Percentiles rank a stretch among this genome's conserved stretches.
These are phyloP conservation scores for Usnea hakonensis DNA, from an alignment of 495 filamentous ascomycete genomes.

Conservation along the genomic window DNA sequence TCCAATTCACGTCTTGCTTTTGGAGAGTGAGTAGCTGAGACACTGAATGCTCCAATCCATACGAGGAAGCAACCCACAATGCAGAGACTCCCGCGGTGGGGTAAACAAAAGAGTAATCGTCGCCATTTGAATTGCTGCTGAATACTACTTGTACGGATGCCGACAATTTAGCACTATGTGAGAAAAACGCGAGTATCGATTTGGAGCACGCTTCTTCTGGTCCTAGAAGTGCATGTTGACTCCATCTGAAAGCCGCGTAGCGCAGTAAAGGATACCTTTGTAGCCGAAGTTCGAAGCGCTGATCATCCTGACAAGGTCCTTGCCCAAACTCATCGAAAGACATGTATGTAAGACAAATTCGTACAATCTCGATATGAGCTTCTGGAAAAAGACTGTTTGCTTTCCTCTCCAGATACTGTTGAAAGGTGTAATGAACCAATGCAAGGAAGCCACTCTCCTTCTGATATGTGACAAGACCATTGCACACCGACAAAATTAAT, in stretches of 20 bases:
- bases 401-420: conserved; percentile 22
- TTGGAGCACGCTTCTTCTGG: background rate
- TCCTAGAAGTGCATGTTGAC: background rate
- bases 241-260: background rate
- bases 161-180: background rate
- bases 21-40: background rate
- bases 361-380: conserved; percentile 26
- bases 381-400: conserved; percentile 13
- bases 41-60: background rate
- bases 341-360: conserved; percentile 29
- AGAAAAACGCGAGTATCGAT: background rate
- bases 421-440: conserved; percentile 24
- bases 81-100: background rate
- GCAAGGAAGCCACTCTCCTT: conserved; percentile 1
- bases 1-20: background rate
- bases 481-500: conserved; percentile 19
- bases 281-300: background rate
- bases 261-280: background rate
- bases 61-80: background rate
- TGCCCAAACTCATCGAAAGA: conserved; percentile 20
- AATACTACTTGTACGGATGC: background rate
- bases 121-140: background rate
- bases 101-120: background rate
- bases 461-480: conserved; percentile 20
- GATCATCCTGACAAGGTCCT: background rate